These are phyloP conservation scores for Lachnellula arida DNA, from an alignment of 2,329 filamentous ascomycete genomes.

Conservation along the genomic window DNA sequence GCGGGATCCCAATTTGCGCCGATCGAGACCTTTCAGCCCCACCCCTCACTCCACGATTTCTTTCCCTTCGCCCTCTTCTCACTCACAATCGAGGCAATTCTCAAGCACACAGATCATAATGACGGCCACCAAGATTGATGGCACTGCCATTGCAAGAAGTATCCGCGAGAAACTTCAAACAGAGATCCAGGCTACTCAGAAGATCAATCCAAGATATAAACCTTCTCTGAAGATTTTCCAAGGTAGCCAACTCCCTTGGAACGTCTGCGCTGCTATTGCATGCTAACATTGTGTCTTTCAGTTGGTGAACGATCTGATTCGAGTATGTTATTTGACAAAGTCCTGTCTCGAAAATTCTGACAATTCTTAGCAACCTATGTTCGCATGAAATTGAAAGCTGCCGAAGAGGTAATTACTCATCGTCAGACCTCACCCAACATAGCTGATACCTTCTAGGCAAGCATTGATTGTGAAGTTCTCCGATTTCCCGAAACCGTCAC, in stretches of 20 bases:
- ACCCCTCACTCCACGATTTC: conserved; percentile 7
- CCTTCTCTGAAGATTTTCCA: conserved; percentile 93
- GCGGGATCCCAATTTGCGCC: conserved; percentile 25
- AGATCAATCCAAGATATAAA: conserved; percentile 78
- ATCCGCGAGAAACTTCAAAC: conserved; percentile 78
- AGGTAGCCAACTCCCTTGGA: conserved; percentile 45
- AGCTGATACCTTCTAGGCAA: conserved; percentile 54
- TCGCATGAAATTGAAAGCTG: conserved; percentile 98
- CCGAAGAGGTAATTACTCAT: conserved; percentile 64
- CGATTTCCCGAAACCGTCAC: conserved; percentile 77
- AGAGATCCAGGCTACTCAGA: conserved; percentile 78
- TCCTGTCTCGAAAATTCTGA: not conserved
- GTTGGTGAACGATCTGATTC: conserved; percentile 93
- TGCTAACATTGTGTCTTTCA: conserved; percentile 35
- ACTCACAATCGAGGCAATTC: conserved; percentile 34
- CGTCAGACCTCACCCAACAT: not conserved
- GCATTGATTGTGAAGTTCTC: conserved; percentile 81
- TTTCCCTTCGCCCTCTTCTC: conserved; percentile 6
- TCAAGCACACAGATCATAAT: conserved; percentile 58
- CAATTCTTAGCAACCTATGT: conserved; percentile 77
- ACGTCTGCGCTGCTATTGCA: not conserved
- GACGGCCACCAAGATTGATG: conserved; percentile 89
- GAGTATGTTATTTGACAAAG: conserved; percentile 50
- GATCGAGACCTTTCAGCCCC: conserved; percentile 15
- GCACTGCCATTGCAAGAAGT: conserved; percentile 86